phyloP scores from a whole-genome alignment of 352 stramenopile genomes.

The Thalassiosira exigua region DNA sequence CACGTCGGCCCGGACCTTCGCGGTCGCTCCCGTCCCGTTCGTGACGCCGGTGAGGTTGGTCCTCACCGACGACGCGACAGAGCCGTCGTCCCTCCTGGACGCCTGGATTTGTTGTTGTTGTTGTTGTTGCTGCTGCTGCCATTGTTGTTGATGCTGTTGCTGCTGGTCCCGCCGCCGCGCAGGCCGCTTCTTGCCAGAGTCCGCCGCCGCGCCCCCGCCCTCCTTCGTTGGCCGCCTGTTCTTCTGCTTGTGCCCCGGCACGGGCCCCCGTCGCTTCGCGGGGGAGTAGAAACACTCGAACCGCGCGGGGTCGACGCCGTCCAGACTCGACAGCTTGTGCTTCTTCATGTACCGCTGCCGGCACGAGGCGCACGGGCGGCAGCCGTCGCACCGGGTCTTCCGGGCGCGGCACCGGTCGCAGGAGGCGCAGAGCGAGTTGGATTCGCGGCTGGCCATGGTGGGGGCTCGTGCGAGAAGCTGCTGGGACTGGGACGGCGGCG shows the following conservation, averaged over 20 bases:
- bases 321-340: constrained; percentile 68
- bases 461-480: constrained; percentile 2
- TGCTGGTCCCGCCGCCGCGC: too few relatives aligned
- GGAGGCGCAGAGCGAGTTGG: constrained; percentile 60
- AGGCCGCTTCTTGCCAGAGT: too few relatives aligned
- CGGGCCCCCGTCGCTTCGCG: constrained; percentile 76
- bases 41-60: too few relatives aligned
- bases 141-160: too few relatives aligned
- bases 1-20: too few relatives aligned
- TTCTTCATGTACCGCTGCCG: constrained; percentile 79
- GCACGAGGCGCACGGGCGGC: constrained; percentile 73
- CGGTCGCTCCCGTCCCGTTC: too few relatives aligned
- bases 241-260: constrained; percentile 82
- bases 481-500: not conserved
- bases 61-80: too few relatives aligned
- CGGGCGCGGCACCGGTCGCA: constrained; percentile 80
- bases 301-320: constrained; percentile 52
- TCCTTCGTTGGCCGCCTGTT: constrained; percentile 72
- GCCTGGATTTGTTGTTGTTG: too few relatives aligned
- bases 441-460: constrained; percentile 18
- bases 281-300: constrained; percentile 80
- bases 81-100: too few relatives aligned
- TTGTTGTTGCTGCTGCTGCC: not conserved
- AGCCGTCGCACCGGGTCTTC: constrained; percentile 81
- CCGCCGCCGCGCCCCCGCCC: too few relatives aligned